Conservation (phyloP, 257 asterid genomes). For the Plantago major region DNA sequence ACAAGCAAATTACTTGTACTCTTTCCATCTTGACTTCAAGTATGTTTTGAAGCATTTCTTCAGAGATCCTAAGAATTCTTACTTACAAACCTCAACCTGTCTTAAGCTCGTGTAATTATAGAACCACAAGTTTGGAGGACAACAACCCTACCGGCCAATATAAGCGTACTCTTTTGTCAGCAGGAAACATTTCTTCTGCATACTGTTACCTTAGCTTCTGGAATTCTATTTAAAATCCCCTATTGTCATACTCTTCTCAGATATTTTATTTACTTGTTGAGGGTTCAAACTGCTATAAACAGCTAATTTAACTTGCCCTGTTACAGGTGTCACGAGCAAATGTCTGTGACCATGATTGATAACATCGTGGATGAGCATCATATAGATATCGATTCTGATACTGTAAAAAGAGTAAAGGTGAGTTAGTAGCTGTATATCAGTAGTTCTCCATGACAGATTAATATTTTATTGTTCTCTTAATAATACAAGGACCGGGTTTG, state of each 20-base stretch:
- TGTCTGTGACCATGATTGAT: constrained; percentile 83
- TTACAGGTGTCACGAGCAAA: constrained; percentile 86
- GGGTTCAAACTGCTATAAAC: constrained; percentile 11
- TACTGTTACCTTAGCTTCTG: no score
- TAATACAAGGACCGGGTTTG: not conserved
- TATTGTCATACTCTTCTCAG: no score
- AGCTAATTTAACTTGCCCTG: not conserved
- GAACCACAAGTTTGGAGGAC: not conserved
- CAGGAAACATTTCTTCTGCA: not conserved
- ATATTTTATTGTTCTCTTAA: not conserved
- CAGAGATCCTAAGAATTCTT: not conserved
- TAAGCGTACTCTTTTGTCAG: not conserved
- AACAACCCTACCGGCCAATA: constrained; percentile 7
- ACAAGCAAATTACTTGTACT: not conserved
- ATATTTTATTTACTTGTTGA: not conserved
- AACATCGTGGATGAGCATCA: constrained; percentile 68
- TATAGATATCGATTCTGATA: constrained; percentile 66
- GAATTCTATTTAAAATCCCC: no score
- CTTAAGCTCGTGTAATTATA: not conserved
- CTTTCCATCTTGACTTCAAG: constrained; percentile 11
- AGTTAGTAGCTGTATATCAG: constrained; percentile 22
- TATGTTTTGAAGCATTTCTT: constrained; percentile 1
- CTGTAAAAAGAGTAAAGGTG: constrained; percentile 65
- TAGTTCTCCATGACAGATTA: constrained; percentile 11
- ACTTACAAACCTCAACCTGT: not conserved